These are phyloP conservation scores for Thalassiosira hispida DNA, from an alignment of 352 stramenopile species.

Conservation along the genomic window DNA sequence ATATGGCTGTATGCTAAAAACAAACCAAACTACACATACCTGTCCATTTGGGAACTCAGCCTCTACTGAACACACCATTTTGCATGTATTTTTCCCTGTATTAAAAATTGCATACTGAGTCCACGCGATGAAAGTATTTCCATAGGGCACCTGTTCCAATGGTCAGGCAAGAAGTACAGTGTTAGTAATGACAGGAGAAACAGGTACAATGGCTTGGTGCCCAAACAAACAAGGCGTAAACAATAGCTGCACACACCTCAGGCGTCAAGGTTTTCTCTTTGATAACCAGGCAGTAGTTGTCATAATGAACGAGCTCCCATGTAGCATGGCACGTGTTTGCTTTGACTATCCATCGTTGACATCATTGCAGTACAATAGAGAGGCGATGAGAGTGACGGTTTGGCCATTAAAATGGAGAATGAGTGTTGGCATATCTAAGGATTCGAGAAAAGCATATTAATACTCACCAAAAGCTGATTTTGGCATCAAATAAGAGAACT, in stretches of 20 bases:
- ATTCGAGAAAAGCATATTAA: too few species aligned
- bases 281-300: constrained; percentile 48
- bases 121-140: constrained; percentile 75
- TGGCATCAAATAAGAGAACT: constrained; percentile 76
- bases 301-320: constrained; percentile 26
- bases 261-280: constrained; percentile 63
- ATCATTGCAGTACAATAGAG: neutral
- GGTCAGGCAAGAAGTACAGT: neutral
- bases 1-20: too few species aligned
- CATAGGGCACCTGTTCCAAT: constrained; percentile 56
- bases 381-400: neutral
- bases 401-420: too few species aligned
- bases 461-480: constrained; percentile 57
- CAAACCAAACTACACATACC: too few species aligned
- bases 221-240: neutral
- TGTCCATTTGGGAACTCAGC: constrained; percentile 83
- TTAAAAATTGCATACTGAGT: constrained; percentile 81
- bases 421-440: too few species aligned
- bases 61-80: constrained; percentile 75
- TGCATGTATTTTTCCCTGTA: constrained; percentile 71
- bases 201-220: neutral
- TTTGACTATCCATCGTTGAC: constrained; percentile 72
- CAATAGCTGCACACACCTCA: constrained; percentile 44
- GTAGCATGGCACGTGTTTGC: constrained; percentile 72
- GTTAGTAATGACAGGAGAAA: neutral